These are phyloP conservation scores for Entomortierella chlamydospora DNA, from an alignment of 192 early-diverging fungal genomes.

Conservation along the genomic window DNA sequence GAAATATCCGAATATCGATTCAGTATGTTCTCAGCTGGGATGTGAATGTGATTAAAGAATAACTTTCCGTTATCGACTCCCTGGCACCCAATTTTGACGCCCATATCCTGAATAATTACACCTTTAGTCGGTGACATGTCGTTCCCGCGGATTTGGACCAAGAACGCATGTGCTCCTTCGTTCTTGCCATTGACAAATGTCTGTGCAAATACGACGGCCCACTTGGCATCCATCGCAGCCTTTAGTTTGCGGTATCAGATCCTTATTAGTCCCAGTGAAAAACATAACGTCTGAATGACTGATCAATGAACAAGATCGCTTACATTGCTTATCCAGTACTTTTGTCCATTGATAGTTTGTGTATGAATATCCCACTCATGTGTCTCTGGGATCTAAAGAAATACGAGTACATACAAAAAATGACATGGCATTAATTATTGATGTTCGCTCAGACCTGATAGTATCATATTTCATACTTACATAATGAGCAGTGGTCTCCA, in stretches of 20 bases:
- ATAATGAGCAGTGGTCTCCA: slow-evolving; percentile 78
- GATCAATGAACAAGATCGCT: not conserved
- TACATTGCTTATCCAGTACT: slow-evolving; percentile 89
- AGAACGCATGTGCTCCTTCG: slow-evolving; percentile 79
- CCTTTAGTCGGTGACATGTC: slow-evolving; percentile 71
- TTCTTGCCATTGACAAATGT: slow-evolving; percentile 72
- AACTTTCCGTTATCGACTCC: slow-evolving; percentile 84
- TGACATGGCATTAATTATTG: not conserved
- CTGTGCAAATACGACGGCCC: slow-evolving; percentile 80
- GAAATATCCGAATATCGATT: slow-evolving; percentile 74
- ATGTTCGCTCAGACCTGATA: no score
- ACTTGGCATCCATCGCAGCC: slow-evolving; percentile 77
- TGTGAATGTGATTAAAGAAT: slow-evolving; percentile 62
- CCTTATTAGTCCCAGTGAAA: not conserved
- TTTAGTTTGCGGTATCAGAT: not conserved
- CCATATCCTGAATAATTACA: slow-evolving; percentile 82
- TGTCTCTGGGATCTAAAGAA: slow-evolving; percentile 47
- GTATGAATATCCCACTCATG: slow-evolving; percentile 82
- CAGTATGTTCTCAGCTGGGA: slow-evolving; percentile 73
- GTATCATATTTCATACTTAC: slow-evolving; percentile 32
- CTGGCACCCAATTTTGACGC: slow-evolving; percentile 75
- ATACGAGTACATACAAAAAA: not conserved
- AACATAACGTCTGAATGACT: no score
- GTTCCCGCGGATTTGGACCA: slow-evolving; percentile 80
- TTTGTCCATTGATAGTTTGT: slow-evolving; percentile 74